phyloP scores from a whole-genome alignment of 495 filamentous ascomycete species.

The Penicillium mononematosum region DNA sequence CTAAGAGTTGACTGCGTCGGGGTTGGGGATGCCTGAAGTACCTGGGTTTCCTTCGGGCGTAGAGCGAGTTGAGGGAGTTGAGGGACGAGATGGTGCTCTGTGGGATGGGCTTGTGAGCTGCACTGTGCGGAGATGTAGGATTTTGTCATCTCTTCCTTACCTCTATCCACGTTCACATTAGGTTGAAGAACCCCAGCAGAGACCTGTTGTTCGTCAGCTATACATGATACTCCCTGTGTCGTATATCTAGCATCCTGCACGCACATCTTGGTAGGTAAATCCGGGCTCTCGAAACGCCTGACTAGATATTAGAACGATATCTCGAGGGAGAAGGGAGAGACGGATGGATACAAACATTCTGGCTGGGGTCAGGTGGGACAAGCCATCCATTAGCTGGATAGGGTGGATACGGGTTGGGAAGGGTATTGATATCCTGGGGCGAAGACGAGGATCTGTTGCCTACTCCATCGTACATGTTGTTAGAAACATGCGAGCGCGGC shows the following conservation, averaged over 20 bases:
- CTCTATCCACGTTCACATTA: not conserved
- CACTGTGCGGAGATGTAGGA: not conserved
- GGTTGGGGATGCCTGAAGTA: not conserved
- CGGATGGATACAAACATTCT: conserved; percentile 8
- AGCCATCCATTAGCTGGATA: conserved; percentile 5
- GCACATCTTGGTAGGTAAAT: not conserved
- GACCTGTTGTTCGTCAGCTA: not conserved
- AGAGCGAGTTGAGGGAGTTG: not conserved
- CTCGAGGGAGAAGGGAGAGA: not conserved
- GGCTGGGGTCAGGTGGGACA: conserved; percentile 5
- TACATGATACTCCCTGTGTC: not conserved
- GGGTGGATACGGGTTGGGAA: not conserved
- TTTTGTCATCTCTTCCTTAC: not conserved
- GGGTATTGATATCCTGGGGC: not conserved
- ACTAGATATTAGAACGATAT: not conserved
- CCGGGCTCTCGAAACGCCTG: not conserved
- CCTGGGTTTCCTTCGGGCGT: not conserved
- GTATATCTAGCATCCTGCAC: not conserved
- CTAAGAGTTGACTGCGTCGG: not conserved
- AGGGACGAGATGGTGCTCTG: not conserved
- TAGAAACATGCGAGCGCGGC: not conserved
- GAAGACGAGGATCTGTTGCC: not conserved
- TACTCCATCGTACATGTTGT: not conserved
- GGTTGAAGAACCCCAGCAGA: not conserved
- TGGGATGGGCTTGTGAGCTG: not conserved